Percentiles rank a stretch among this genome's conserved stretches.
Conservation (phyloP, 1,284 basidiomycete species). For the Phellopilus nigrolimitatus region DNA sequence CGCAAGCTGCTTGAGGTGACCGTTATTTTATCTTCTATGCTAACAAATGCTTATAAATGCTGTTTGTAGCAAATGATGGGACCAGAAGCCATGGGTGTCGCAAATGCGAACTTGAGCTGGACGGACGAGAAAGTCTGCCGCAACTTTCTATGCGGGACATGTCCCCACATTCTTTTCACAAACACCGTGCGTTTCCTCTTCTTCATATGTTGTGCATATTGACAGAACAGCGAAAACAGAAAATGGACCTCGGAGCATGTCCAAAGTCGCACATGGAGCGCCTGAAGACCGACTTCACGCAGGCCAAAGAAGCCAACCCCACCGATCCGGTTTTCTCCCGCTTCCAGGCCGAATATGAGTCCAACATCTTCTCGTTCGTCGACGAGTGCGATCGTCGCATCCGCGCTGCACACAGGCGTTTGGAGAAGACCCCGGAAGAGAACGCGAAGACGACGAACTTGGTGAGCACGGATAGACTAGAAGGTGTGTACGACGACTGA, state of each 20-base stretch:
- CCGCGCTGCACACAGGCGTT: slow-evolving; percentile 84
- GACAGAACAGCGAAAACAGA: slow-evolving; percentile 54
- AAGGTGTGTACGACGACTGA: background rate
- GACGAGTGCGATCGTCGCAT: slow-evolving; percentile 98
- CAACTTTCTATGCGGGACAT: slow-evolving; percentile 97
- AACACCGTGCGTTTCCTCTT: slow-evolving; percentile 76
- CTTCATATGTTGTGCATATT: background rate
- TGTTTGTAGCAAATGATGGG: slow-evolving; percentile 92
- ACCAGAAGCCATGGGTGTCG: slow-evolving; percentile 96
- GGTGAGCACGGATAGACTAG: slow-evolving; percentile 40
- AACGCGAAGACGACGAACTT: slow-evolving; percentile 97
- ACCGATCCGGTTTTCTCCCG: slow-evolving; percentile 75
- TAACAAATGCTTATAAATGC: slow-evolving; percentile 11
- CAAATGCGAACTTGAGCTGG: slow-evolving; percentile 90
- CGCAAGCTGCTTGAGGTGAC: slow-evolving; percentile 85
- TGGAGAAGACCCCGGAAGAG: slow-evolving; percentile 99
- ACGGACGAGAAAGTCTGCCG: slow-evolving; percentile 98
- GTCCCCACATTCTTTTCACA: slow-evolving; percentile 95
- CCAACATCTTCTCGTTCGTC: slow-evolving; percentile 92
- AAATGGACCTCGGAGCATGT: slow-evolving; percentile 99
- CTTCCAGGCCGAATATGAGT: slow-evolving; percentile 93
- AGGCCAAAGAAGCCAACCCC: slow-evolving; percentile 70
- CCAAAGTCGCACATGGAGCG: slow-evolving; percentile 96
- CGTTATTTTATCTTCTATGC: slow-evolving; percentile 18
- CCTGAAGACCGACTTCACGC: slow-evolving; percentile 87